phyloP scores from a whole-genome alignment of 208 protist genomes.

The Crithidia sp. region DNA sequence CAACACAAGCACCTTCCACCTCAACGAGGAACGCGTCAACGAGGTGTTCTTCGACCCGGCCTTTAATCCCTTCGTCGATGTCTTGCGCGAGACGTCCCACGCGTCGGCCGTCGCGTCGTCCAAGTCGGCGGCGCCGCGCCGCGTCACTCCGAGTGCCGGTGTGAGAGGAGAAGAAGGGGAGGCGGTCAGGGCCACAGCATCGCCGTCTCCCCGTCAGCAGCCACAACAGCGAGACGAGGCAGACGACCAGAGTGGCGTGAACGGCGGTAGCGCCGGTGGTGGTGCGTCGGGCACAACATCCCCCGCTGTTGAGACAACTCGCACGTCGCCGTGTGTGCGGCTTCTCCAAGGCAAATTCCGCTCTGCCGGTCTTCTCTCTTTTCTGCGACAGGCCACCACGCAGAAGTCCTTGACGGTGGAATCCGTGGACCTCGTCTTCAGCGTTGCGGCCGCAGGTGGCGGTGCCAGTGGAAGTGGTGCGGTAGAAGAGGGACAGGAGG shows the following conservation, averaged over 20 bases:
- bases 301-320: not conserved
- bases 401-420: conserved; percentile 34
- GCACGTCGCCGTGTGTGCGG: conserved; percentile 9
- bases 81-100: conserved; percentile 33
- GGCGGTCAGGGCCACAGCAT: not conserved
- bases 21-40: conserved; percentile 46
- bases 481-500: too few relatives aligned
- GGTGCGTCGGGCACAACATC: too few relatives aligned
- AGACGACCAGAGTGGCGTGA: too few relatives aligned
- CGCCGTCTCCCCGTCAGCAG: not conserved
- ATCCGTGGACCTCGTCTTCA: conserved; percentile 31
- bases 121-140: conserved; percentile 3
- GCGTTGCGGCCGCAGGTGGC: not conserved
- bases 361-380: conserved; percentile 30
- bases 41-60: conserved; percentile 34
- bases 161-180: too few relatives aligned
- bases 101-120: conserved; percentile 32
- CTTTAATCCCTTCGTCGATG: conserved; percentile 34
- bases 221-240: too few relatives aligned
- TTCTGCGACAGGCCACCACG: conserved; percentile 29
- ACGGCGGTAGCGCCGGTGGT: too few relatives aligned
- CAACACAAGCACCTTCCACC: conserved; percentile 35
- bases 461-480: not conserved
- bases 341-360: conserved; percentile 27
- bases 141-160: too few relatives aligned